Percentiles rank a stretch among this genome's conserved stretches.
Conservation (phyloP, 2,329 filamentous ascomycete species). For the Plenodomus biglobosus region DNA sequence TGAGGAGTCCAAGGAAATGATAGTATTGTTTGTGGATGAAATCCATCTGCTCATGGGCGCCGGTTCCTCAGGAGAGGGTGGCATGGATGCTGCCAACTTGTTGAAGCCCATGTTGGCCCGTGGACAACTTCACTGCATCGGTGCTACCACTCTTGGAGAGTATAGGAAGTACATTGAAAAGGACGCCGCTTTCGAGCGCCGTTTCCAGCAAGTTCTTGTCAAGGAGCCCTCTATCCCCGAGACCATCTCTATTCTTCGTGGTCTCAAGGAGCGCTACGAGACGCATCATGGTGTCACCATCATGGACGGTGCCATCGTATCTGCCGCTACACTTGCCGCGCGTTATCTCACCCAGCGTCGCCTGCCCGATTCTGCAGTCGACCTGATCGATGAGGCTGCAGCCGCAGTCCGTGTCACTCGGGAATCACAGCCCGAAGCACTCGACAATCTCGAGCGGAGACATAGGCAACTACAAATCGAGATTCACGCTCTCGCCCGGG, state of each 20-base stretch:
- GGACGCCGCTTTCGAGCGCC: conserved; percentile 94
- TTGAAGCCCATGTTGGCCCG: conserved; percentile 97
- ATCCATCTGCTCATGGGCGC: conserved; percentile 99
- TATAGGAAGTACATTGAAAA: conserved; percentile 99
- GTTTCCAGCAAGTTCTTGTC: conserved; percentile 97
- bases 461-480: conserved; percentile 93
- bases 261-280: conserved; percentile 96
- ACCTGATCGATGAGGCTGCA: conserved; percentile 93
- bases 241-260: conserved; percentile 96
- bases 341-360: conserved; percentile 89
- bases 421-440: conserved; percentile 93
- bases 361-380: conserved; percentile 93
- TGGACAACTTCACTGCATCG: conserved; percentile 96
- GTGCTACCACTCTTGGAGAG: conserved; percentile 90
- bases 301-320: conserved; percentile 87
- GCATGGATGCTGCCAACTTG: conserved; percentile 97
- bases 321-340: conserved; percentile 86
- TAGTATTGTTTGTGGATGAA: conserved; percentile 97
- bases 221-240: conserved; percentile 89
- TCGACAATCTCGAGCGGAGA: conserved; percentile 90
- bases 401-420: conserved; percentile 94
- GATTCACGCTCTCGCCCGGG: conserved; percentile 89
- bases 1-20: conserved; percentile 89
- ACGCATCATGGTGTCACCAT: conserved; percentile 98
- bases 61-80: conserved; percentile 89